Evolutionary conservation across 495 filamentous ascomycete species (phyloP).

Genomic region (Neurospora sp.): DNA sequence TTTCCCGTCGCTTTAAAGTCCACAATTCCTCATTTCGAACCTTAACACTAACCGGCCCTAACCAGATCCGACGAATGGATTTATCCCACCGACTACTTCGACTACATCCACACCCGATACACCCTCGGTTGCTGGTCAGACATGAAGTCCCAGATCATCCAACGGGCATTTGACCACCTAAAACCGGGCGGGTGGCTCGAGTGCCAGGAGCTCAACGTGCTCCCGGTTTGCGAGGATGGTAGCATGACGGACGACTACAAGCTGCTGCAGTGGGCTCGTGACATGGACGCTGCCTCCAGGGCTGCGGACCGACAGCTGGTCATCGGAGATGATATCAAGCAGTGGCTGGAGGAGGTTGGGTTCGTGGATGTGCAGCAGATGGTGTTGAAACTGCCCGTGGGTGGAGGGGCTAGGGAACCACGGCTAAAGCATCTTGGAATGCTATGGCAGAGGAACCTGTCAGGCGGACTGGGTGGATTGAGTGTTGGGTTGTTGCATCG

Average conservation of each 20-base stretch:
- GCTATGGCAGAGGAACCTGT: slow-evolving; percentile 26
- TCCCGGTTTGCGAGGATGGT: slow-evolving; percentile 50
- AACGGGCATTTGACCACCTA: slow-evolving; percentile 35
- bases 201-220: slow-evolving; percentile 50
- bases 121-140: slow-evolving; percentile 38
- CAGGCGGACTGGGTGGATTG: slow-evolving; percentile 22
- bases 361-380: slow-evolving; percentile 54
- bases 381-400: slow-evolving; percentile 47
- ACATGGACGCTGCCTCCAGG: slow-evolving; percentile 39
- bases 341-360: slow-evolving; percentile 49
- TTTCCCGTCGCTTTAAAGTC: slow-evolving; percentile 22
- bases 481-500: slow-evolving; percentile 17
- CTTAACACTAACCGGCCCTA: slow-evolving; percentile 26
- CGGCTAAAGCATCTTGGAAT: slow-evolving; percentile 23
- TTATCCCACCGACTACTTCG: slow-evolving; percentile 17
- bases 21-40: slow-evolving; percentile 27
- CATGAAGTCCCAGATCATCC: slow-evolving; percentile 29
- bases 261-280: slow-evolving; percentile 42
- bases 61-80: slow-evolving; percentile 16
- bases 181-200: slow-evolving; percentile 60
- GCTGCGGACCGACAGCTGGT: slow-evolving; percentile 40
- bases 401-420: slow-evolving; percentile 35
- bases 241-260: slow-evolving; percentile 37
- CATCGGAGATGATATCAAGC: slow-evolving; percentile 41
- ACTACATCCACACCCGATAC: slow-evolving; percentile 42